phyloP scores from a whole-genome alignment of 1,284 basidiomycete species.

The Hemileia vastatrix region DNA sequence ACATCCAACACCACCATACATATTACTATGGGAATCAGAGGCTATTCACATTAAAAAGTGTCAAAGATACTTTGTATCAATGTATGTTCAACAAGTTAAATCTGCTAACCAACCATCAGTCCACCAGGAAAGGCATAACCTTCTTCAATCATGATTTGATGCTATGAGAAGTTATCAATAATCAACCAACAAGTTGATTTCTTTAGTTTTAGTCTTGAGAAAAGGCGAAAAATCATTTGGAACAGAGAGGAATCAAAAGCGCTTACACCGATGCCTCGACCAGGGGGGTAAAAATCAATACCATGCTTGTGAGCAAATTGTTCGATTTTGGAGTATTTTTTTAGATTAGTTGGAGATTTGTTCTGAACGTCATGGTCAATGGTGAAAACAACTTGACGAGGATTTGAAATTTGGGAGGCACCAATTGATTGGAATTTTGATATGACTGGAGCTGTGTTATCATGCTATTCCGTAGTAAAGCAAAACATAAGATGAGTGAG shows the following conservation, averaged over 20 bases:
- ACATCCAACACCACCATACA: slow-evolving; percentile 97
- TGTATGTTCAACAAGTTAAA: not conserved
- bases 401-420: slow-evolving; percentile 72
- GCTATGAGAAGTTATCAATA: slow-evolving; percentile 41
- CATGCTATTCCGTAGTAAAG: slow-evolving; percentile 4
- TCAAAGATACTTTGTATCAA: not conserved
- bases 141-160: slow-evolving; percentile 89
- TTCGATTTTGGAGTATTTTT: slow-evolving; percentile 89
- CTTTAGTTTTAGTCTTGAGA: too few species aligned
- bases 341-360: slow-evolving; percentile 80
- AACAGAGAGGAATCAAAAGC: not conserved
- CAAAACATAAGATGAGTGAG: not conserved
- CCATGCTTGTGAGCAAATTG: slow-evolving; percentile 74
- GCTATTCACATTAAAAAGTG: slow-evolving; percentile 51
- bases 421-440: slow-evolving; percentile 86
- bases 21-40: slow-evolving; percentile 94
- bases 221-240: too few species aligned
- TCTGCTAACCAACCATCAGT: slow-evolving; percentile 59
- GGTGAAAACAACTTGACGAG: slow-evolving; percentile 82
- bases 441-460: slow-evolving; percentile 22
- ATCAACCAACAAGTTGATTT: not conserved
- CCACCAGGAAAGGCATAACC: slow-evolving; percentile 80
- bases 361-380: slow-evolving; percentile 99
- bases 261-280: slow-evolving; percentile 73
- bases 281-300: slow-evolving; percentile 94